Evolutionary conservation across 2,329 filamentous ascomycete genomes (phyloP), one percentile per base, ranked within the genome.

Genomic region (Bertia moriformis): DNA sequence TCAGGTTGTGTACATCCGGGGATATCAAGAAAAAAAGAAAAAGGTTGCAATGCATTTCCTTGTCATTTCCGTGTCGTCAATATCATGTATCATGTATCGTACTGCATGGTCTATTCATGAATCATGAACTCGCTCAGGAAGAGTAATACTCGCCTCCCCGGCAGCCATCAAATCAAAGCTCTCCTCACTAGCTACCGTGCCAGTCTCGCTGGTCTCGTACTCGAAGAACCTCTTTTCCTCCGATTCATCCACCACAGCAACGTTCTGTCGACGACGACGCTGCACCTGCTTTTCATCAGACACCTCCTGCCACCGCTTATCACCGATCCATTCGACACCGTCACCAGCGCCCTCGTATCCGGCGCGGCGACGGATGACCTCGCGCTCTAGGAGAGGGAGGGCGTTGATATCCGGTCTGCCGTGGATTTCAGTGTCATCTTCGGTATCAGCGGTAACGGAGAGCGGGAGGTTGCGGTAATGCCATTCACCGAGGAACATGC

Each of bases 401-500:
- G 5, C 10, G 18, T 13, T 38, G 7, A 13, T 10, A n/a, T n/a
- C 27, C 27, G 27, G 12, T 12, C 12, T n/a, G 33, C n/a, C 53
- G 3, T 39, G 40, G 37, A 55, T 52, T 38, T 55, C 53, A 12
- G 54, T 38, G 3, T 46, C 43, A 10, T 53, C 39, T 27, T 41
- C 42, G 17, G 42, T 41, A 4, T 39, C 30, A 5, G 46, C 47
- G 33, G 50, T 43, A 1, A 47, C 46, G 1, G 66, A 54, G 37
- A 73, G 56, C 10, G 32, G 54, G 15, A 94, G 62, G 49, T 74
- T 73, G 39, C 80, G 70, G 19, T 82, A 69, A 58, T 95, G 86
- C 89, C 89, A 98, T 38, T 87, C 78, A 2, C 89, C 89, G 13
- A 89, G 67, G 58, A 94, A 94, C 71, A 93, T 80, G 41, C 86